A percentile compares a stretch with the other conserved stretches of the same genome.
Conservation (phyloP, 345 rosid species). For the Lumnitzera racemosa region DNA sequence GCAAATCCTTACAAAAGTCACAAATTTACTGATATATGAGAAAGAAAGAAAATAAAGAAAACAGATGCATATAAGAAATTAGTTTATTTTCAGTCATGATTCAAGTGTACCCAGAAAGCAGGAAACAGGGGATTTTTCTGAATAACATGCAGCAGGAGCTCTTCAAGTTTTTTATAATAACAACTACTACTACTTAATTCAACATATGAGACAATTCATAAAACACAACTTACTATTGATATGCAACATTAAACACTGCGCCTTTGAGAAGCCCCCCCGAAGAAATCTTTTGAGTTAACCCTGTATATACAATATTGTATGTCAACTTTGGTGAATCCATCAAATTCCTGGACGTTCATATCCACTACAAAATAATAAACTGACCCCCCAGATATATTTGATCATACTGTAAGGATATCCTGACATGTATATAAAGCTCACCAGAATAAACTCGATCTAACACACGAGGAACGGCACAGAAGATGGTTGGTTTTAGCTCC, state of each 20-base stretch:
- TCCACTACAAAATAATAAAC: background rate
- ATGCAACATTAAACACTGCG: slow-evolving; percentile 66
- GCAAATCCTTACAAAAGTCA: too few species aligned
- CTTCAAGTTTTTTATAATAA: background rate
- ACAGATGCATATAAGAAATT: too few species aligned
- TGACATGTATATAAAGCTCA: slow-evolving; percentile 8
- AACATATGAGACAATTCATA: slow-evolving; percentile 5
- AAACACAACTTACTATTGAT: slow-evolving; percentile 51
- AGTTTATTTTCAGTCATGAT: too few species aligned
- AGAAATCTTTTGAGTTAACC: slow-evolving; percentile 76
- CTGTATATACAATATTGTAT: slow-evolving; percentile 23
- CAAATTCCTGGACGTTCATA: background rate
- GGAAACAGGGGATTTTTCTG: too few species aligned
- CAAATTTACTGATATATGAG: too few species aligned
- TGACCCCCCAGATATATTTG: background rate
- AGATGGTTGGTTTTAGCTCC: slow-evolving; percentile 82
- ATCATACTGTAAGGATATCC: background rate
- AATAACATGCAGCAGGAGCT: background rate
- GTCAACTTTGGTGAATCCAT: background rate
- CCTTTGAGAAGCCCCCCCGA: slow-evolving; percentile 53
- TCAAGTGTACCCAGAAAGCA: too few species aligned
- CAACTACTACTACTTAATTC: background rate
- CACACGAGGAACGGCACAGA: slow-evolving; percentile 99
- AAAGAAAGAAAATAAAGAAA: too few species aligned
- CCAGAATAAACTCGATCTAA: slow-evolving; percentile 79